Evolutionary conservation across 31 red algal genomes (phyloP).

Genomic region (Endocladia muricata): DNA sequence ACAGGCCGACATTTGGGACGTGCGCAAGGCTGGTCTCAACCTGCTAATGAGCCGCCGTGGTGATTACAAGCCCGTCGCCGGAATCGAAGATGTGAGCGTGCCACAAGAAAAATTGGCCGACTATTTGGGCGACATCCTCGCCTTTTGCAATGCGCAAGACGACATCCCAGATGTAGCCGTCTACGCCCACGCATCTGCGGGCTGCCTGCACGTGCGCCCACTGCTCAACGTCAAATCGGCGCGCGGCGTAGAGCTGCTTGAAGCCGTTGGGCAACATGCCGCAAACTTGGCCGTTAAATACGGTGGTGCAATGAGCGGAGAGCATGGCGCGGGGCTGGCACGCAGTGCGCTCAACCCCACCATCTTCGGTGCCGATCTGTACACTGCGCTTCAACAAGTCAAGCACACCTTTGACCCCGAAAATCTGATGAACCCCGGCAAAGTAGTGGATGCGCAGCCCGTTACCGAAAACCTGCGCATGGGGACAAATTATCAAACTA

Average conservation of each 20-base stretch:
- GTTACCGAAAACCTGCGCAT: not conserved
- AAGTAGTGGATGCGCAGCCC: constrained; percentile 4
- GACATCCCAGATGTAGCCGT: not conserved
- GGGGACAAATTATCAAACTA: too few relatives aligned
- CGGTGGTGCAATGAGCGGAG: not conserved
- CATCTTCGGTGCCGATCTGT: not conserved
- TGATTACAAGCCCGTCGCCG: not conserved
- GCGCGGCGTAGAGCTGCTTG: not conserved
- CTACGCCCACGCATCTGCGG: constrained; percentile 11
- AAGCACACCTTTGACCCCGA: not conserved
- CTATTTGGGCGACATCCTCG: constrained; percentile 8
- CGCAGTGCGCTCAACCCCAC: not conserved
- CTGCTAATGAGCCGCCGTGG: not conserved
- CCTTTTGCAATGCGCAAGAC: too few relatives aligned
- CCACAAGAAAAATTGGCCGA: not conserved
- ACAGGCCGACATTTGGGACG: not conserved
- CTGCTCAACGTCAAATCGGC: not conserved
- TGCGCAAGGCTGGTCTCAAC: not conserved
- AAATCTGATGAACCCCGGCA: constrained; percentile 5
- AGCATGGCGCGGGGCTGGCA: constrained; percentile 2
- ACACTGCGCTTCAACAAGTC: not conserved
- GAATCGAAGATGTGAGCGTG: not conserved
- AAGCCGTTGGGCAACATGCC: not conserved
- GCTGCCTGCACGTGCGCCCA: not conserved
- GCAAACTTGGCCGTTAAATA: constrained; percentile 1